phyloP scores from a whole-genome alignment of 2,329 filamentous ascomycete genomes.

The Pseudogymnoascus sp. region DNA sequence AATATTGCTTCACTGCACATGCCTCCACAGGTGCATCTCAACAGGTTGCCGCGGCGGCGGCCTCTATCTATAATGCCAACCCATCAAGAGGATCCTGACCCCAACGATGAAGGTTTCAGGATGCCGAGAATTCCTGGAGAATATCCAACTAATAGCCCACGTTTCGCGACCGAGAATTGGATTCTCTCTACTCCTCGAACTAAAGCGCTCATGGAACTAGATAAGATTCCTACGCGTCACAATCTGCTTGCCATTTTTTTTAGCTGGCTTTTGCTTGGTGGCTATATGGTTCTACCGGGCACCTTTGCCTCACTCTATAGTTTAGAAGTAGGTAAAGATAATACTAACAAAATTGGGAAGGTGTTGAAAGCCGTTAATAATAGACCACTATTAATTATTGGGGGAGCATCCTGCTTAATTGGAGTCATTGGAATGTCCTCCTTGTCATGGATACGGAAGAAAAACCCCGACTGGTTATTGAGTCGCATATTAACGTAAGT shows the following conservation, averaged over 20 bases:
- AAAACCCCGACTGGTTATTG: background rate
- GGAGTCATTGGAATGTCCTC: background rate
- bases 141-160: background rate
- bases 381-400: background rate
- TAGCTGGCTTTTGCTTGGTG: constrained; percentile 24
- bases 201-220: background rate
- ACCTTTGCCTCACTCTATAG: constrained; percentile 22
- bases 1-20: background rate
- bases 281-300: constrained; percentile 26
- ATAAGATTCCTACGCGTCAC: background rate
- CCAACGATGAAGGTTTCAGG: background rate
- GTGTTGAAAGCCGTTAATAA: background rate
- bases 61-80: background rate
- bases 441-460: background rate
- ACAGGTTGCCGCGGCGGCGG: background rate
- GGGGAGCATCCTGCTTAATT: background rate
- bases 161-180: background rate
- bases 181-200: background rate
- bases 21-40: background rate
- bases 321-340: background rate
- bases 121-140: background rate
- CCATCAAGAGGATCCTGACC: background rate
- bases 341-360: background rate
- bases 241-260: constrained; percentile 26
- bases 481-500: background rate